These are phyloP conservation scores for Pythium aquatile DNA, from an alignment of 352 stramenopile species.

Conservation along the genomic window DNA sequence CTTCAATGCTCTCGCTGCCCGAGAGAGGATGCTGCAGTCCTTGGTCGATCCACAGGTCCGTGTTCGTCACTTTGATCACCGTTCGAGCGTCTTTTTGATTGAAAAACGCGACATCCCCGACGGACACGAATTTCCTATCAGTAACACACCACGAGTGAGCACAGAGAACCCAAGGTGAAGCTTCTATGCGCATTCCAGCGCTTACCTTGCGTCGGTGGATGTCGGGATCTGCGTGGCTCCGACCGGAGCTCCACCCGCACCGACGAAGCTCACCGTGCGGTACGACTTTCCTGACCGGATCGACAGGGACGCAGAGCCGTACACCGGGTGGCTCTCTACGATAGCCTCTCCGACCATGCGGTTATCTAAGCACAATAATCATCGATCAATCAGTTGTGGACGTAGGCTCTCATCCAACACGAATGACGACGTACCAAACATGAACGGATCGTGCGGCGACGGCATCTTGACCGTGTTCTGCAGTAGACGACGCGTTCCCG, in stretches of 20 bases:
- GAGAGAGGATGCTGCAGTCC: constrained; percentile 44
- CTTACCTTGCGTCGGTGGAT: constrained; percentile 40
- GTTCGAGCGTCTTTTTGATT: constrained; percentile 49
- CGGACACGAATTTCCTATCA: constrained; percentile 40
- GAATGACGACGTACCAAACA: constrained; percentile 38
- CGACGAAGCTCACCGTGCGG: constrained; percentile 37
- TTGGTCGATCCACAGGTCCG: constrained; percentile 44
- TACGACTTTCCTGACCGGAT: constrained; percentile 54
- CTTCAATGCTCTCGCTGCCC: constrained; percentile 43
- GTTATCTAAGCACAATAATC: constrained; percentile 36
- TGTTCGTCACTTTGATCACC: constrained; percentile 40
- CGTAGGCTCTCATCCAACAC: too few species aligned
- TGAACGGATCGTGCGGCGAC: constrained; percentile 44
- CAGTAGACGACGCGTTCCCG: constrained; percentile 29
- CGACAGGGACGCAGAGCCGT: constrained; percentile 50
- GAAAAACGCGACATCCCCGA: constrained; percentile 56
- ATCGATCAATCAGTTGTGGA: background rate
- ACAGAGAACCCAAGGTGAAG: background rate
- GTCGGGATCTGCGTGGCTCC: constrained; percentile 41
- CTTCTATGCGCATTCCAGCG: background rate
- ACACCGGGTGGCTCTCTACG: constrained; percentile 54
- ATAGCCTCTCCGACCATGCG: constrained; percentile 56
- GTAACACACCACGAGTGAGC: background rate
- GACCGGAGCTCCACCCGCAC: constrained; percentile 33
- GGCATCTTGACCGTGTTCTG: constrained; percentile 33